Evolutionary conservation across 129 eudicot species (phyloP).

Genomic region (Pittosporum tobira): DNA sequence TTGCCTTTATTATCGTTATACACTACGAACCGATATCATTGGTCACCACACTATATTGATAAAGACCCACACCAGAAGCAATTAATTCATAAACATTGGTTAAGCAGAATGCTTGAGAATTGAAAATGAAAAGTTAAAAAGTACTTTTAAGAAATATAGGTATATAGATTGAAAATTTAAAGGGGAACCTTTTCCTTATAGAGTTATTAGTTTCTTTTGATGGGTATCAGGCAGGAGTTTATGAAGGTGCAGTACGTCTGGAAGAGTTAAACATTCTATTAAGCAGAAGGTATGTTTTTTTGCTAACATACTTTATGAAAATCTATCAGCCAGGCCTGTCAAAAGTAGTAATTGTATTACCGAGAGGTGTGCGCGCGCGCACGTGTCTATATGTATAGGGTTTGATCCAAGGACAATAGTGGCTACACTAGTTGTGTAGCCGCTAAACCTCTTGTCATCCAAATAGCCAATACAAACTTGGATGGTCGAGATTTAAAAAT

Average conservation of each 20-base stretch:
- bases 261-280: constrained; percentile 89
- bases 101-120: background rate
- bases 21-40: background rate
- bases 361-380: too few relatives aligned
- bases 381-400: too few relatives aligned
- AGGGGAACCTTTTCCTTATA: too few relatives aligned
- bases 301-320: background rate
- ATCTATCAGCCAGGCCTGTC: background rate
- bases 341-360: too few relatives aligned
- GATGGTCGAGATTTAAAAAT: too few relatives aligned
- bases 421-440: too few relatives aligned
- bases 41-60: too few relatives aligned
- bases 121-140: background rate
- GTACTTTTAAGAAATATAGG: background rate
- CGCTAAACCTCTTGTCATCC: too few relatives aligned
- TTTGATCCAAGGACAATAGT: too few relatives aligned
- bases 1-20: background rate
- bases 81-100: background rate
- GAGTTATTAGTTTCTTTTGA: background rate
- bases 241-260: constrained; percentile 71
- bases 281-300: constrained; percentile 47
- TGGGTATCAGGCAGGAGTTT: constrained; percentile 56
- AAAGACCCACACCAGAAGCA: too few relatives aligned
- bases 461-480: too few relatives aligned
- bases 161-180: too few relatives aligned